A percentile compares a stretch with the other conserved stretches of the same genome.
phyloP scores from a whole-genome alignment of 2,329 filamentous ascomycete species.

The Karstenula rhodostoma region DNA sequence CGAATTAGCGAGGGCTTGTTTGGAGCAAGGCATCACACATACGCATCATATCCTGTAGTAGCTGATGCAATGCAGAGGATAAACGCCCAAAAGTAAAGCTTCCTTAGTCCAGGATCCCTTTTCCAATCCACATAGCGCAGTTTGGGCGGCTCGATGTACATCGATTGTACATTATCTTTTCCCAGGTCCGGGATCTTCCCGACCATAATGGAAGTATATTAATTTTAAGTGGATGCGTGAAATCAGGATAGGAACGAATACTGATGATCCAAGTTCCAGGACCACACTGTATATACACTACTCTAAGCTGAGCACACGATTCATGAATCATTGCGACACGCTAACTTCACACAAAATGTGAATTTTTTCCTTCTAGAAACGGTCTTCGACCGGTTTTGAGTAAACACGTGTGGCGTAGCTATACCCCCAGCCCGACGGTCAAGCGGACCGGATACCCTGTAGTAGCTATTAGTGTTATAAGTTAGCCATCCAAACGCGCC shows the following conservation, averaged over 20 bases:
- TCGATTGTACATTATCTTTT: conserved; percentile 40
- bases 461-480: conserved; percentile 24
- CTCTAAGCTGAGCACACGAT: conserved; percentile 19
- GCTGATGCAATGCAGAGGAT: conserved; percentile 64
- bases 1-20: conserved; percentile 11
- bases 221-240: neutral
- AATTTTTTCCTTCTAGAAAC: conserved; percentile 29
- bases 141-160: conserved; percentile 59
- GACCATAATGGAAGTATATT: conserved; percentile 26
- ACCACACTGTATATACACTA: conserved; percentile 28
- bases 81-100: conserved; percentile 63
- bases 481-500: conserved; percentile 28
- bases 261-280: conserved; percentile 15
- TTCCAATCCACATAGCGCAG: conserved; percentile 63
- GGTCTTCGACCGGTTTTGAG: conserved; percentile 6
- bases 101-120: conserved; percentile 64
- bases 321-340: conserved; percentile 26
- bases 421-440: conserved; percentile 32
- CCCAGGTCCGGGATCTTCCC: conserved; percentile 28
- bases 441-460: conserved; percentile 42
- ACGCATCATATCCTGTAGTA: conserved; percentile 66
- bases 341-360: conserved; percentile 23
- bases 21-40: conserved; percentile 25
- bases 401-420: conserved; percentile 22
- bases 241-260: conserved; percentile 17